Evolutionary conservation across 2,329 filamentous ascomycete species (phyloP).

Genomic region (Venturia asperata): DNA sequence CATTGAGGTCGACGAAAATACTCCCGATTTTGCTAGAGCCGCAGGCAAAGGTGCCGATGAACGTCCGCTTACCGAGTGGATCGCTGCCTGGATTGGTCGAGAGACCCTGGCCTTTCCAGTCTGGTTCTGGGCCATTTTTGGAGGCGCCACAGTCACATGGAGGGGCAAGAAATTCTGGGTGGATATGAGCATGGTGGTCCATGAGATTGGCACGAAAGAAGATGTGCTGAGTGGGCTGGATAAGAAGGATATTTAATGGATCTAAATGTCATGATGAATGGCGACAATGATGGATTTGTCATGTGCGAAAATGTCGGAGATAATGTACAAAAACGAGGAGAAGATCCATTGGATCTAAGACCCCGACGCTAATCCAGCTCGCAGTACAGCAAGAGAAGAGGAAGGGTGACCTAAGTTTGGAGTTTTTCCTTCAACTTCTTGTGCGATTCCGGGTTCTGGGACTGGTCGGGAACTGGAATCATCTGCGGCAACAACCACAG

Average conservation of each 20-base stretch:
- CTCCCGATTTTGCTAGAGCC: constrained; percentile 61
- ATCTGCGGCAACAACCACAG: no score
- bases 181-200: constrained; percentile 73
- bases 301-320: background rate
- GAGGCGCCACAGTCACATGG: constrained; percentile 86
- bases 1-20: constrained; percentile 63
- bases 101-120: constrained; percentile 79
- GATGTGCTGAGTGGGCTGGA: background rate
- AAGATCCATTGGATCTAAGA: no score
- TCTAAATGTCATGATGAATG: background rate
- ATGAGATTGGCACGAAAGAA: constrained; percentile 7
- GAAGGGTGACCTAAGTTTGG: no score
- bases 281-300: background rate
- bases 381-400: no score
- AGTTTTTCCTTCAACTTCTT: no score
- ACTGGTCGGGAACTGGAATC: no score
- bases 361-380: no score
- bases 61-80: constrained; percentile 62
- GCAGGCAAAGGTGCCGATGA: constrained; percentile 34
- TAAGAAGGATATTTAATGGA: background rate
- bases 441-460: no score
- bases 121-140: constrained; percentile 82
- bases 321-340: background rate
- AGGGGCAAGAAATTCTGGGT: constrained; percentile 76
- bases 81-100: constrained; percentile 75